These are phyloP conservation scores for Penicillium ochrochloron DNA, from an alignment of 495 filamentous ascomycete genomes.

Conservation along the genomic window DNA sequence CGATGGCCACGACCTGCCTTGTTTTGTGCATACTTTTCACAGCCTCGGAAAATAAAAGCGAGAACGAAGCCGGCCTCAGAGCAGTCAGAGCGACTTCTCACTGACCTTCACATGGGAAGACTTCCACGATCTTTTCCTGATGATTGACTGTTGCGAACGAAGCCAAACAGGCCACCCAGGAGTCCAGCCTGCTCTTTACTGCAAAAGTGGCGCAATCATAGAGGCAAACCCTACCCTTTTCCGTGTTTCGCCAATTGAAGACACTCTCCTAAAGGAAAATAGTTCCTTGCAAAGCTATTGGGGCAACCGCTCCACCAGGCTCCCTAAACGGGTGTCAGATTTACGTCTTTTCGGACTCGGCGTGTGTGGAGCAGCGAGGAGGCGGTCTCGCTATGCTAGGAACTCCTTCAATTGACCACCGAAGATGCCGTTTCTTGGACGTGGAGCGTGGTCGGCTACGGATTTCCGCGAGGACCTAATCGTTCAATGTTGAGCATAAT, in stretches of 20 bases:
- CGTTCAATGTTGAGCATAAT: too few species aligned
- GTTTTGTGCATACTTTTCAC: not conserved
- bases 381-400: not conserved
- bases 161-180: not conserved
- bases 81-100: not conserved
- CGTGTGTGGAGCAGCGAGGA: not conserved
- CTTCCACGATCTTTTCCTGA: not conserved
- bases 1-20: not conserved
- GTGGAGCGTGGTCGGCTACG: not conserved
- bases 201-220: slow-evolving; percentile 8
- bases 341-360: slow-evolving; percentile 4
- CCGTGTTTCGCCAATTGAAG: slow-evolving; percentile 9
- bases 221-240: slow-evolving; percentile 17
- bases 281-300: slow-evolving; percentile 35
- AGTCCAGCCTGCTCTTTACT: not conserved
- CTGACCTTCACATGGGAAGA: too few species aligned
- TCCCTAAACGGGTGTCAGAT: slow-evolving; percentile 5
- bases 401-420: not conserved
- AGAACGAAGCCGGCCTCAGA: not conserved
- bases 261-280: slow-evolving; percentile 25
- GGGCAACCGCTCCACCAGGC: slow-evolving; percentile 27
- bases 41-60: not conserved
- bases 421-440: not conserved
- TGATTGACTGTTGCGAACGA: not conserved
- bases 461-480: not conserved